Conservation (phyloP, 257 asterid genomes). For the Plantago ovata region DNA sequence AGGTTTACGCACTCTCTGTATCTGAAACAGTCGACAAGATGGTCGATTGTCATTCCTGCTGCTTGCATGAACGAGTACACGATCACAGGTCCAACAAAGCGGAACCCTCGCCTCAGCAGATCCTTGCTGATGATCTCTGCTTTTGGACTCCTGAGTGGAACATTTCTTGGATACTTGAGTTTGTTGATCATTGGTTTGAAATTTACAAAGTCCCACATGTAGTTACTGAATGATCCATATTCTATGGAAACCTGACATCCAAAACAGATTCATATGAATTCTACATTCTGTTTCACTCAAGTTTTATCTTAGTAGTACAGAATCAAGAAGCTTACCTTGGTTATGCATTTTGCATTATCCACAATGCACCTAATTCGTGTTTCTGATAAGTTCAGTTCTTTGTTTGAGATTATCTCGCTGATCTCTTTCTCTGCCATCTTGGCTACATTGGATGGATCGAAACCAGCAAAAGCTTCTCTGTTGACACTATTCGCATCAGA, state of each 20-base stretch:
- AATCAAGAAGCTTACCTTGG: constrained; percentile 45
- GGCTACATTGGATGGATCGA: constrained; percentile 59
- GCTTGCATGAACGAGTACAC: constrained; percentile 92
- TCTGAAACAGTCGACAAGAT: constrained; percentile 76
- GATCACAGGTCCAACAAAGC: constrained; percentile 87
- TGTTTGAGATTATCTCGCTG: constrained; percentile 37
- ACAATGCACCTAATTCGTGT: constrained; percentile 78
- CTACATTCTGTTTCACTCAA: not conserved
- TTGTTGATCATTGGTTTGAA: constrained; percentile 78
- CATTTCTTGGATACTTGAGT: constrained; percentile 63
- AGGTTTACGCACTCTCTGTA: constrained; percentile 61
- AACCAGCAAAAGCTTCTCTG: constrained; percentile 71
- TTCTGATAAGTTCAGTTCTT: constrained; percentile 58
- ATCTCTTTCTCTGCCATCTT: constrained; percentile 83
- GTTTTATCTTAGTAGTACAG: not conserved
- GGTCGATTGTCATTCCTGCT: constrained; percentile 80
- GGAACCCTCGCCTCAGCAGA: constrained; percentile 65
- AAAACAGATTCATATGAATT: not conserved
- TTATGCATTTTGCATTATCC: constrained; percentile 81
- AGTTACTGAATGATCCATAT: constrained; percentile 78
- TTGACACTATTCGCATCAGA: not conserved
- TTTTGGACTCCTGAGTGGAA: constrained; percentile 79
- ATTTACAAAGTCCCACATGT: constrained; percentile 74
- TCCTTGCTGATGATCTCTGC: constrained; percentile 90
- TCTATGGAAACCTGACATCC: constrained; percentile 52